phyloP scores from a whole-genome alignment of 1,284 basidiomycete species.

The Mycena sp. region DNA sequence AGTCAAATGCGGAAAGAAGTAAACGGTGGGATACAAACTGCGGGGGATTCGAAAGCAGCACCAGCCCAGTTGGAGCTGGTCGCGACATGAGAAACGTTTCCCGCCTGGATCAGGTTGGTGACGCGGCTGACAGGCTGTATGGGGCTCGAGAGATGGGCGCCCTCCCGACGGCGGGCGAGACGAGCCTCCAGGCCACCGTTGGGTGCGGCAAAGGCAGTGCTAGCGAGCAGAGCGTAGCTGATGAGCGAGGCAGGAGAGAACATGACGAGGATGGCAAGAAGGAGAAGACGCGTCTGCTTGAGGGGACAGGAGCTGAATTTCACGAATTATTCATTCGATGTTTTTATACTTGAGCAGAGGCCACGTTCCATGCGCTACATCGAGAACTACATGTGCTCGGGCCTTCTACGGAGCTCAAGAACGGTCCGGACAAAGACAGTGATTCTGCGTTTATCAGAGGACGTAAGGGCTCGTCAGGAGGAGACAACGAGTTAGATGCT shows the following conservation, averaged over 20 bases:
- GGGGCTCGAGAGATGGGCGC: conserved; percentile 9
- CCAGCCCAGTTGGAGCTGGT: conserved; percentile 29
- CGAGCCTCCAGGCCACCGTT: conserved; percentile 8
- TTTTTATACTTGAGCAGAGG: conserved; percentile 11
- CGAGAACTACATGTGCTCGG: conserved; percentile 10
- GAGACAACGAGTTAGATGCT: not conserved
- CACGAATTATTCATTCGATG: not conserved
- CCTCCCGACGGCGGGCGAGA: conserved; percentile 17
- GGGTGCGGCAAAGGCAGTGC: conserved; percentile 21
- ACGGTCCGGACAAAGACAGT: not conserved
- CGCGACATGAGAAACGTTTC: conserved; percentile 13
- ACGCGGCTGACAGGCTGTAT: not conserved
- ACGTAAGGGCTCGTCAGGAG: too few species aligned
- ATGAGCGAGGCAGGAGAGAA: conserved; percentile 22
- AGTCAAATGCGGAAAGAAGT: too few species aligned
- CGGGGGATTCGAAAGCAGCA: conserved; percentile 23
- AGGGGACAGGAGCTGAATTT: conserved; percentile 16
- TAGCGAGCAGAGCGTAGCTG: conserved; percentile 27
- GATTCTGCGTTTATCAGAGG: conserved; percentile 8
- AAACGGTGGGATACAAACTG: not conserved
- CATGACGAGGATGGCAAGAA: conserved; percentile 10
- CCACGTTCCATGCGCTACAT: conserved; percentile 1
- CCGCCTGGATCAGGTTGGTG: not conserved
- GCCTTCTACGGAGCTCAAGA: not conserved
- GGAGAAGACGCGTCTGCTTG: conserved; percentile 12